Evolutionary conservation across 1,284 basidiomycete species (phyloP).

Genomic region (Exobasidium cylindrosporum): DNA sequence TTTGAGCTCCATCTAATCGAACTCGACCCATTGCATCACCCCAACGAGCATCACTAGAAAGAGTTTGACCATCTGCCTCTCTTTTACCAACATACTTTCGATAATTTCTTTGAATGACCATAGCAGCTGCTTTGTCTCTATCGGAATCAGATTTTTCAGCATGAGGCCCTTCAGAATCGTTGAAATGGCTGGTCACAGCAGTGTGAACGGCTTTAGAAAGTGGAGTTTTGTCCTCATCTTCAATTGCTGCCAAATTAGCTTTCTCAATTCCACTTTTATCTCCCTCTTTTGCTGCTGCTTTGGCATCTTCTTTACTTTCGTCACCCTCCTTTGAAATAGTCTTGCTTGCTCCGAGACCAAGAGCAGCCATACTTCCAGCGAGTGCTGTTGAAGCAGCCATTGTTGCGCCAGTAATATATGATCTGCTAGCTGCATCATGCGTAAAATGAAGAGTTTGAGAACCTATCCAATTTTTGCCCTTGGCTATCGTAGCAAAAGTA

Average conservation of each 20-base stretch:
- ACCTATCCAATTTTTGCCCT: conserved; percentile 28
- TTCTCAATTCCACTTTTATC: background rate
- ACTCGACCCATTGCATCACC: conserved; percentile 33
- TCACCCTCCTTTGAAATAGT: background rate
- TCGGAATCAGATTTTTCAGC: background rate
- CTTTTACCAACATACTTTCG: conserved; percentile 38
- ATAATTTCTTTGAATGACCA: conserved; percentile 41
- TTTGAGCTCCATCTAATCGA: conserved; percentile 33
- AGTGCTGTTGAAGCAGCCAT: conserved; percentile 1
- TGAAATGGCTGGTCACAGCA: background rate
- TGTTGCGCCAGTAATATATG: conserved; percentile 2
- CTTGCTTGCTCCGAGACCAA: background rate
- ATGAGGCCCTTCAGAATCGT: background rate
- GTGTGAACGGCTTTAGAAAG: conserved; percentile 17
- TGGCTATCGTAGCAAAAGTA: conserved; percentile 44
- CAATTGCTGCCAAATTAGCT: background rate
- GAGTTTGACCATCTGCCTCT: conserved; percentile 33
- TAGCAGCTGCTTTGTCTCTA: conserved; percentile 27
- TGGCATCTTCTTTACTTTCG: too few species aligned
- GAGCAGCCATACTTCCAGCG: background rate
- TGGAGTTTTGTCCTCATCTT: conserved; percentile 18
- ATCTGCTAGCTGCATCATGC: background rate
- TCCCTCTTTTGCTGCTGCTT: background rate
- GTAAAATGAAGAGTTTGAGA: conserved; percentile 3
- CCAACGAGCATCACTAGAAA: conserved; percentile 41